These are phyloP conservation scores for Begonia peltatifolia DNA, from an alignment of 306 rosid genomes.

Conservation along the genomic window DNA sequence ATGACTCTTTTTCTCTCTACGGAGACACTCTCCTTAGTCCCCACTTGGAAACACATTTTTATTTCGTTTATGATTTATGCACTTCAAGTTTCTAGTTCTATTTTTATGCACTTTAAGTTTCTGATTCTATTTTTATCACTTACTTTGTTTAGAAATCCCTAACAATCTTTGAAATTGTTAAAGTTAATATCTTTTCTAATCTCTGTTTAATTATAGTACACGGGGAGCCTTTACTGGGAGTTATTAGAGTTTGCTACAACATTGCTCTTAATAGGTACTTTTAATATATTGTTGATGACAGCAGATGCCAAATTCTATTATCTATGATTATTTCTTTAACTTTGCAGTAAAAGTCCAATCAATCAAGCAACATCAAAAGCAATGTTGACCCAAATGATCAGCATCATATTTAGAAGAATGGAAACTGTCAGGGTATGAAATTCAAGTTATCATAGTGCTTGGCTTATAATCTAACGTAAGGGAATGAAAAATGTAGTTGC, in stretches of 20 bases:
- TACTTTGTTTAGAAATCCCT: conserved; percentile 7
- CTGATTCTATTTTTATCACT: background rate
- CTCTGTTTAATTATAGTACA: conserved; percentile 52
- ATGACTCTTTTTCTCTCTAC: background rate
- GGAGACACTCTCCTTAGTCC: no score
- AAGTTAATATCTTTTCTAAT: conserved; percentile 1
- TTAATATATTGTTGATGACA: conserved; percentile 5
- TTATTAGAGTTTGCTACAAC: conserved; percentile 94
- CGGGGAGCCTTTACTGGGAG: conserved; percentile 88
- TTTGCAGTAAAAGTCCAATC: conserved; percentile 87
- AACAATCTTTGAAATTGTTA: background rate
- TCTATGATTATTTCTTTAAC: conserved; percentile 24
- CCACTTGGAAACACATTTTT: no score
- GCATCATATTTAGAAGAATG: conserved; percentile 88
- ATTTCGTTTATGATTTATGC: no score
- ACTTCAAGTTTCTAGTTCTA: background rate
- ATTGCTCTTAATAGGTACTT: conserved; percentile 95
- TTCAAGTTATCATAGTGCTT: conserved; percentile 1
- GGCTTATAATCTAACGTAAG: no score
- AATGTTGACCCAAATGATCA: conserved; percentile 97
- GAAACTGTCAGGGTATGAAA: conserved; percentile 67
- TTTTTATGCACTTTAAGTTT: background rate
- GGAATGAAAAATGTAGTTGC: no score
- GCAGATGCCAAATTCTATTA: conserved; percentile 15
- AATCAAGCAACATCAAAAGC: conserved; percentile 99